phyloP scores from a whole-genome alignment of 1,284 basidiomycete genomes.

The Papiliotrema flavescens region DNA sequence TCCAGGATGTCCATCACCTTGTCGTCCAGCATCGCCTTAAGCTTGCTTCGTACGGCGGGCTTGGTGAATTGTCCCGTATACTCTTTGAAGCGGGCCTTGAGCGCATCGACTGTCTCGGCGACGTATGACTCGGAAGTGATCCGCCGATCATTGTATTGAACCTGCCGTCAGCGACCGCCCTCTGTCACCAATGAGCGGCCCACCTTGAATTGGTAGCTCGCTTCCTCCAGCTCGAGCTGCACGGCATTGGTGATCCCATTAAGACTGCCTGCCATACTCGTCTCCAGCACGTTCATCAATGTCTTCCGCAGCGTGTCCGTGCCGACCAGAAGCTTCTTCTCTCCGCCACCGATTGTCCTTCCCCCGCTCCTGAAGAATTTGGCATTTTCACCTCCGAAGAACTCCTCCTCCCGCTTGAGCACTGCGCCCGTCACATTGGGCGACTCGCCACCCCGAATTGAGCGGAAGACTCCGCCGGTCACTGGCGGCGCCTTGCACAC shows the following conservation, averaged over 20 bases:
- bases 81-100: slow-evolving; percentile 88
- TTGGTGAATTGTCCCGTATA: slow-evolving; percentile 82
- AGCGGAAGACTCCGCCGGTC: slow-evolving; percentile 47
- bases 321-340: slow-evolving; percentile 67
- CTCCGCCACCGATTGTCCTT: slow-evolving; percentile 12
- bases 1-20: slow-evolving; percentile 96
- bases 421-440: slow-evolving; percentile 56
- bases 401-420: slow-evolving; percentile 71
- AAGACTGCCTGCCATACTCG: slow-evolving; percentile 91
- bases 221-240: slow-evolving; percentile 92
- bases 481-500: slow-evolving; percentile 67
- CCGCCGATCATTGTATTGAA: slow-evolving; percentile 96
- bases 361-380: slow-evolving; percentile 57
- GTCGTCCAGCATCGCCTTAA: slow-evolving; percentile 90
- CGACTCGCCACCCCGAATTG: slow-evolving; percentile 32
- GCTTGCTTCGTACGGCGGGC: slow-evolving; percentile 78
- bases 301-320: slow-evolving; percentile 82
- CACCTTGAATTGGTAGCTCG: slow-evolving; percentile 93
- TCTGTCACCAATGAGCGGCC: slow-evolving; percentile 1
- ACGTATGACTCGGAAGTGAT: slow-evolving; percentile 96
- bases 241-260: slow-evolving; percentile 96
- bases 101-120: slow-evolving; percentile 88
- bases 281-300: slow-evolving; percentile 95
- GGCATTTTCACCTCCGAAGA: slow-evolving; percentile 65
- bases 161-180: slow-evolving; percentile 42